Base-by-base conservation (phyloP, 1,284 basidiomycete species). In the Tilletia walkeri region DNA sequence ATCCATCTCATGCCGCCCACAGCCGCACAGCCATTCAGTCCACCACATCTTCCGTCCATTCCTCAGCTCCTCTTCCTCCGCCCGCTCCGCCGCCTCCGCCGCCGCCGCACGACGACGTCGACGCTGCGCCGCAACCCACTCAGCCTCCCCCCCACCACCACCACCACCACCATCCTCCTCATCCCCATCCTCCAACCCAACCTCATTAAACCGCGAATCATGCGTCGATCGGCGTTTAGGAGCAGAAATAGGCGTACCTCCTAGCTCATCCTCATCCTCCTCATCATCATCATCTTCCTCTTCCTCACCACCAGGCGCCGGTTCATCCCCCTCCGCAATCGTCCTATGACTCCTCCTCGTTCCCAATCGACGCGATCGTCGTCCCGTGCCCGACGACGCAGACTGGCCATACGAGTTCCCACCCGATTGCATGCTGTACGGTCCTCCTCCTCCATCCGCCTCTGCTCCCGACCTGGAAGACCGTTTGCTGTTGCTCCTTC, bases 1-100 rank as follows among this genome's bases (percentile, higher is more conserved):
- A 65, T 78, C 75, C 14, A 70, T 54, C 24, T 73, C 70, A 63
- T 63, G 59, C 10, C 72, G 75, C n/a, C 68, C 66, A 49, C 76
- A 78, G 7, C 75, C 76, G 48, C 76, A 78, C 0, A 78, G 70
- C 47, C 74, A 66, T n/a, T 78, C 76, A 16, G 75, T 76, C 76
- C 76, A 78, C 76, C 76, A 78, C 16, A 72, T 72, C 48, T 70
- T 76, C 56, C 72, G 69, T 20, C 36, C 36, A 5, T 18, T 38
- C 36, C 59, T 10, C 59, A 63, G 3, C 16, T 34, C 59, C 14
- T 63, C 59, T 20, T 63, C 59, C 59, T 63, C 59, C 59, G 7
- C 38, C 36, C 34, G 34, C 36, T 9, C 34, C 59, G 7, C 14
- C 36, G 34, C 54, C 4, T 2, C n/a, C 0, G 34, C 54, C 4